Conservation (phyloP, 2,329 filamentous ascomycete genomes). For the Mycosphaerella sp. region DNA sequence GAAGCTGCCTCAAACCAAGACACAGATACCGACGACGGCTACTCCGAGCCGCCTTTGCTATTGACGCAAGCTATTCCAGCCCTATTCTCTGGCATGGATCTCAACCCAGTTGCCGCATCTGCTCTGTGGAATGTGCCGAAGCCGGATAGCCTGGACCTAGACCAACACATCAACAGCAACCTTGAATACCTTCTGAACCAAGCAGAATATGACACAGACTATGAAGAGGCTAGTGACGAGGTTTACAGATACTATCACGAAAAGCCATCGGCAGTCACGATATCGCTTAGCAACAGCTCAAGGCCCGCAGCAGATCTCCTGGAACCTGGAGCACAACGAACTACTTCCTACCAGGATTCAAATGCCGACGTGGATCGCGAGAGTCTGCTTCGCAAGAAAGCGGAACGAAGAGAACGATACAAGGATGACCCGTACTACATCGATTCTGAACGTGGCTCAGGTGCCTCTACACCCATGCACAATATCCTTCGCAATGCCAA, state of each 20-base stretch:
- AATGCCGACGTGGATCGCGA: conserved; percentile 61
- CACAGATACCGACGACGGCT: conserved; percentile 53
- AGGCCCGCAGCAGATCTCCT: conserved; percentile 41
- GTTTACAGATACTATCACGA: conserved; percentile 45
- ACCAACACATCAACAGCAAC: conserved; percentile 73
- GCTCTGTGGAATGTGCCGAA: conserved; percentile 83
- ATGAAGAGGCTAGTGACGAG: conserved; percentile 39
- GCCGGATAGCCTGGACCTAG: conserved; percentile 68
- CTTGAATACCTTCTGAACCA: conserved; percentile 59
- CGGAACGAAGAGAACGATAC: conserved; percentile 73
- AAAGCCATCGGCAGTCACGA: conserved; percentile 29
- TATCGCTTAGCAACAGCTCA: conserved; percentile 11
- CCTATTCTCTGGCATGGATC: conserved; percentile 76
- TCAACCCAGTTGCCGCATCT: conserved; percentile 80
- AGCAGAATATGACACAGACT: conserved; percentile 42
- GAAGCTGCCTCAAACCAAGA: conserved; percentile 70
- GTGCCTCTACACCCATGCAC: conserved; percentile 69
- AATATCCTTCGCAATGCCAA: conserved; percentile 64
- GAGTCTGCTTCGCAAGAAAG: conserved; percentile 65
- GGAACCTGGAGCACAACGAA: conserved; percentile 32
- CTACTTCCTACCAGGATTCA: conserved; percentile 42
- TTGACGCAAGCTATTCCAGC: conserved; percentile 86
- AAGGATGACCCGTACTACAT: conserved; percentile 97
- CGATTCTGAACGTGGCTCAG: conserved; percentile 44
- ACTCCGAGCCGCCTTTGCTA: conserved; percentile 70